Conservation (phyloP, 352 stramenopile species). For the Phytophthora nicotianae region DNA sequence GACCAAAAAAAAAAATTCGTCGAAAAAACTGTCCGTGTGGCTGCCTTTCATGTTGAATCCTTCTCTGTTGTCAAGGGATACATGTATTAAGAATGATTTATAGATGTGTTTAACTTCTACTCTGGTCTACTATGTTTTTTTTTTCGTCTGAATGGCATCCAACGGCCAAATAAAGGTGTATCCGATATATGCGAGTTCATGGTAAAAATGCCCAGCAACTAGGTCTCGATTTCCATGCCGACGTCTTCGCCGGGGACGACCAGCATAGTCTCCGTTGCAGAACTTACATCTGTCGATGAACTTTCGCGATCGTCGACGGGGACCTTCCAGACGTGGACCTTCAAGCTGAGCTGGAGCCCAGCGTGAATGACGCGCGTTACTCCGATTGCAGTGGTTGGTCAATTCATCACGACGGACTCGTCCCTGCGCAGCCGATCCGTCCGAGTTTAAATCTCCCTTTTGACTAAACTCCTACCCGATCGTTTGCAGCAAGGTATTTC, state of each 20-base stretch:
- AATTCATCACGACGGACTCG: slow-evolving; percentile 12
- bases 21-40: no score
- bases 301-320: slow-evolving; percentile 14
- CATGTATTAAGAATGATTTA: no score
- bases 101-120: no score
- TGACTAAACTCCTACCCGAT: slow-evolving; percentile 16
- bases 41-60: no score
- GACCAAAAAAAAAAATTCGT: neutral
- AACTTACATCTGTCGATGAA: neutral
- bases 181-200: no score
- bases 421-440: neutral
- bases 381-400: slow-evolving; percentile 13
- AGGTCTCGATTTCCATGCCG: neutral
- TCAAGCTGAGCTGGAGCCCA: neutral
- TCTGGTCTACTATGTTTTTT: no score
- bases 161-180: no score
- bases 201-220: no score
- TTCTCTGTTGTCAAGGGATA: no score
- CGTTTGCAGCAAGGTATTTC: slow-evolving; percentile 1
- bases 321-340: slow-evolving; percentile 1
- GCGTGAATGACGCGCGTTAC: slow-evolving; percentile 9
- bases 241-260: neutral
- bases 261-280: no score
- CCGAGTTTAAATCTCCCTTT: slow-evolving; percentile 4
- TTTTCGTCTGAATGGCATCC: no score